Percentiles rank a stretch among this genome's conserved stretches.
Conservation (phyloP, 2,329 filamentous ascomycete genomes). For the Aspergillus tubingensis region DNA sequence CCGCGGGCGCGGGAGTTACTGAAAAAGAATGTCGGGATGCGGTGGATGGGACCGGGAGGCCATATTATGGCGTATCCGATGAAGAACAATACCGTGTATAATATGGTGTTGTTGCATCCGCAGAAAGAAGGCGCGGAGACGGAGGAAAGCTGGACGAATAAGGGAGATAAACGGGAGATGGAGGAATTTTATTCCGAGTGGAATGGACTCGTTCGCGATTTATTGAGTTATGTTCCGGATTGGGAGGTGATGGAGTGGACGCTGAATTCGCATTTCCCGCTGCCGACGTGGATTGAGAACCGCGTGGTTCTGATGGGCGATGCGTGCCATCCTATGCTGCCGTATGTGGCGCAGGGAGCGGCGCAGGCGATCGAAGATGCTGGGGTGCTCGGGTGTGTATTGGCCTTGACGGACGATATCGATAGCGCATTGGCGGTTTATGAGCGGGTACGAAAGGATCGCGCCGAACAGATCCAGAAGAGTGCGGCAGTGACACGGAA, state of each 20-base stretch:
- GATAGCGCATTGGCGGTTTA: background rate
- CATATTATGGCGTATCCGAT: constrained; percentile 5
- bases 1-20: background rate
- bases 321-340: constrained; percentile 10
- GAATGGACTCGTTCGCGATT: background rate
- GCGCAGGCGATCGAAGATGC: constrained; percentile 5
- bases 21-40: background rate
- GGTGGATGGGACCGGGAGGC: constrained; percentile 1
- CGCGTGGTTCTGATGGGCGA: constrained; percentile 2
- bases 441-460: background rate
- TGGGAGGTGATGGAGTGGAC: constrained; percentile 7
- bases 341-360: constrained; percentile 9
- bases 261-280: constrained; percentile 4
- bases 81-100: constrained; percentile 3
- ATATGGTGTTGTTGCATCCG: constrained; percentile 1
- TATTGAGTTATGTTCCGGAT: constrained; percentile 3
- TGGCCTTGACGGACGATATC: background rate
- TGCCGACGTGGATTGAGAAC: constrained; percentile 1
- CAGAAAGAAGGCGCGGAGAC: constrained; percentile 1
- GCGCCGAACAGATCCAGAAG: background rate
- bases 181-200: background rate
- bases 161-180: constrained; percentile 5
- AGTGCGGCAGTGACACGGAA: background rate
- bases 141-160: constrained; percentile 3
- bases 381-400: background rate